Base-by-base conservation (phyloP, 805 yeast species). In the Tanozyma kutaoensis region DNA sequence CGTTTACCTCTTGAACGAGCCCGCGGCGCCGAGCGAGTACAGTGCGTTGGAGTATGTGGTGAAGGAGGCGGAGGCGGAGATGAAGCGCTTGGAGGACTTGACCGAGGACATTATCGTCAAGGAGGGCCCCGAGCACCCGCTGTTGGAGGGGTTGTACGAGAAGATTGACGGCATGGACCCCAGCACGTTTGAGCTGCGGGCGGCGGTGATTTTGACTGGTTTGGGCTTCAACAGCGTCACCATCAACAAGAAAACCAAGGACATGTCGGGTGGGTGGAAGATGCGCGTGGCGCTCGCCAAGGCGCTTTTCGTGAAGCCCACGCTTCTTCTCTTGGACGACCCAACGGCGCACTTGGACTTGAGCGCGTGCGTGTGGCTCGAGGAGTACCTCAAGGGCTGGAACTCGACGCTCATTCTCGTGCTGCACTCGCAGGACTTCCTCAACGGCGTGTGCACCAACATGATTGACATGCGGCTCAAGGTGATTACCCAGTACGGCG, bases 241-340 rank as follows among this genome's bases (percentile, higher is more conserved):
- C 31, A 88, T 91, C 48, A 67, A 70, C 52, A 91, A 91, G 71
- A 78, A 76, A 62, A 91, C 98, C 47, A 86, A 84, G 60, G 97
- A 91, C 52, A 91, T 91, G 98, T 84, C 96, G 50, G 98, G 98
- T 72, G 98, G 98, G 55, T 91, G 98, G 98, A 85, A 85, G 68
- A 91, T 91, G 98, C 84, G 98, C 65, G 98, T 91, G 36, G 97
- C 98, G 24, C 68, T 91, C 36, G 95, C 95, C 34, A 91, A 91
- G 62, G 98, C 98, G 17, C 69, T 91, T 44, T 91, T 91, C 66
- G 97, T 91, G 41, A 88, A 91, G 67, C 98, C 98, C 50, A 86
- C 97, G 27, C 62, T 91, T 43, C 66, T 91, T 49, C 64, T 91
- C 45, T 73, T 91, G 55, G 98, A 91, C 66, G 98, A 91, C 59